Conservation (phyloP, 129 eudicot species). For the Mikania micrantha region DNA sequence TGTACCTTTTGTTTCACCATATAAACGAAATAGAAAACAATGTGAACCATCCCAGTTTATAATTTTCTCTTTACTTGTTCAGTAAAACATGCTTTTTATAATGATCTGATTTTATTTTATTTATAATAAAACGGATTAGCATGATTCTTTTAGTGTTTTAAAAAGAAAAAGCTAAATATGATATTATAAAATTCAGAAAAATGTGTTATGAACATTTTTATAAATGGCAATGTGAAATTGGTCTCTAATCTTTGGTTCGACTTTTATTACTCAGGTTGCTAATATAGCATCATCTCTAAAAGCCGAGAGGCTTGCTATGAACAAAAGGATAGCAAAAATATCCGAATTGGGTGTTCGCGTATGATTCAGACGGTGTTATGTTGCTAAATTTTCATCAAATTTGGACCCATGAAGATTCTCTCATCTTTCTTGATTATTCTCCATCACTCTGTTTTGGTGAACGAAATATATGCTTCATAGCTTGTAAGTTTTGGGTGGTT, state of each 20-base stretch:
- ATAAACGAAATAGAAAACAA: not conserved
- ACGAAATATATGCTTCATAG: slow-evolving; percentile 11
- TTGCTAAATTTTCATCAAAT: slow-evolving; percentile 4
- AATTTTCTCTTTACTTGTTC: not conserved
- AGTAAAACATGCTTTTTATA: not conserved
- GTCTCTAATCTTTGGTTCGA: not conserved
- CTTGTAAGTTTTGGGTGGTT: not conserved
- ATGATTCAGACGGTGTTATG: slow-evolving; percentile 15
- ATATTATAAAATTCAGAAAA: not conserved
- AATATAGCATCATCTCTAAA: slow-evolving; percentile 63
- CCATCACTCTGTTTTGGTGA: slow-evolving; percentile 1
- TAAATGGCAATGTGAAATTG: not conserved
- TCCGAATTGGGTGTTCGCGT: slow-evolving; percentile 75
- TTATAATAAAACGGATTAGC: not conserved
- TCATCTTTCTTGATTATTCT: not conserved
- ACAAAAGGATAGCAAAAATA: slow-evolving; percentile 56
- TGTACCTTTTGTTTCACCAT: not conserved
- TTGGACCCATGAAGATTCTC: not conserved
- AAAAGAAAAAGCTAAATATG: not conserved
- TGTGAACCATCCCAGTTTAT: not conserved
- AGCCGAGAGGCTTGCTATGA: slow-evolving; percentile 45
- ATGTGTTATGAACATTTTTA: not conserved
- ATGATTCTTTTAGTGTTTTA: not conserved
- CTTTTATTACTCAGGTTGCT: slow-evolving; percentile 57
- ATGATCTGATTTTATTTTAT: not conserved